Conservation (phyloP, 2,329 filamentous ascomycete species). For the Orbilia quercus region DNA sequence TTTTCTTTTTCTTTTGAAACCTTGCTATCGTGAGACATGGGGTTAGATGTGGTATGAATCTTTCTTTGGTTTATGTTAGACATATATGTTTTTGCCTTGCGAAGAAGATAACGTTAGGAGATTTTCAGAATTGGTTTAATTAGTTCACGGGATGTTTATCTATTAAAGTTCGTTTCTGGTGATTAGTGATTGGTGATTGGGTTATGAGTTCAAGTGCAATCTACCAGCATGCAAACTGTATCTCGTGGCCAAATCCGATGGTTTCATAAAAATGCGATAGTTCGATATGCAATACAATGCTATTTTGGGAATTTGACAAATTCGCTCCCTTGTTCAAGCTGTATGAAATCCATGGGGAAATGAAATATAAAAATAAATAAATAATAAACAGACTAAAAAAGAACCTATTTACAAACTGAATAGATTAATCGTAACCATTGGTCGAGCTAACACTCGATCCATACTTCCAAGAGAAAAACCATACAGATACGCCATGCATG, state of each 20-base stretch:
- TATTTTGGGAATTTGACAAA: too few species aligned
- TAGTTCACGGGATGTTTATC: too few species aligned
- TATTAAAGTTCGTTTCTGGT: too few species aligned
- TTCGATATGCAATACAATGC: too few species aligned
- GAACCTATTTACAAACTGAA: conserved; percentile 18
- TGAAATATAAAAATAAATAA: conserved; percentile 5
- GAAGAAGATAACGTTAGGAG: neutral
- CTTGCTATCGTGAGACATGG: neutral
- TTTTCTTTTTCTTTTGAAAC: neutral
- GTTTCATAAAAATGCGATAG: too few species aligned
- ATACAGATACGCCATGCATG: too few species aligned
- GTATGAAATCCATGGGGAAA: neutral
- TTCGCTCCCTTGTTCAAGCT: too few species aligned
- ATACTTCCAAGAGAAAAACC: neutral
- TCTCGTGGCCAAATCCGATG: too few species aligned
- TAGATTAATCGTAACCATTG: neutral
- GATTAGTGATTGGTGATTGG: too few species aligned
- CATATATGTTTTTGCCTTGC: neutral
- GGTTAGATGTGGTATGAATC: too few species aligned
- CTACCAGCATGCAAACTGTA: too few species aligned
- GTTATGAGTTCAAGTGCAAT: too few species aligned
- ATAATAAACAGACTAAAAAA: conserved; percentile 2
- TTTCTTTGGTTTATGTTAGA: conserved; percentile 10
- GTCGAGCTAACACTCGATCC: conserved; percentile 12
- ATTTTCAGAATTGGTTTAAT: neutral